Base-by-base conservation (phyloP, 306 rosid genomes). In the Alnus rubra region DNA sequence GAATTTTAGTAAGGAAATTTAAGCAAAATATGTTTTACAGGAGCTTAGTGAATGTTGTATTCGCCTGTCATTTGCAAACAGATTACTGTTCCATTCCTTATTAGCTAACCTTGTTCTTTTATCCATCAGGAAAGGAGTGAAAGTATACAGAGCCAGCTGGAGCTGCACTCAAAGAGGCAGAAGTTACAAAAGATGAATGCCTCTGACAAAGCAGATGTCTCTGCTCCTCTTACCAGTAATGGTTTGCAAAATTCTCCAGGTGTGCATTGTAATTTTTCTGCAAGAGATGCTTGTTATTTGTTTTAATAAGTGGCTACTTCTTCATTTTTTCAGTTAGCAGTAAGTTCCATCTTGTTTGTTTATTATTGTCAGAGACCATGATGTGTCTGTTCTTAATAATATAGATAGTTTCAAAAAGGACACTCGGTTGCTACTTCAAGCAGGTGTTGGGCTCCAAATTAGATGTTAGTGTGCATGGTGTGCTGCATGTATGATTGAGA, bases 201-300 rank as follows among this genome's bases (percentile, higher is more conserved):
- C 88, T 69, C 79, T 2, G 89, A 87, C 81, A 85, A 76, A 53
- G 87, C 74, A 75, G 89, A 82, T 75, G 90, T 74, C 74, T 81
- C 93, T 73, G 74, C 77, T 45, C 33, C 74, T 52, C 14, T 15
- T 44, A 11, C 16, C 23, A 82, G 71, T 75, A 80, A 82, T 44
- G 84, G 86, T 39, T 39, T 76, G 75, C 85, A 82, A 81, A 88
- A 81, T 45, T 86, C 90, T 81, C 92, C 97, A 71, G 92, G 97
- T 91, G 49, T 76, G 88, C 73, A 74, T 56, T 59, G 56, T 77
- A 42, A 5, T 55, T 75, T 70, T 53, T 75, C 69, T 42, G 78
- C 45, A 13, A 60, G 74, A 69, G 68, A 63, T 48, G 54, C 37
- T 14, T 16, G 63, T 28, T 60, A 31, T 58, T 80, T 42, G 33